These are phyloP conservation scores for Debaryomyces coudertii DNA, from an alignment of 1,139 yeast genomes.

Conservation along the genomic window DNA sequence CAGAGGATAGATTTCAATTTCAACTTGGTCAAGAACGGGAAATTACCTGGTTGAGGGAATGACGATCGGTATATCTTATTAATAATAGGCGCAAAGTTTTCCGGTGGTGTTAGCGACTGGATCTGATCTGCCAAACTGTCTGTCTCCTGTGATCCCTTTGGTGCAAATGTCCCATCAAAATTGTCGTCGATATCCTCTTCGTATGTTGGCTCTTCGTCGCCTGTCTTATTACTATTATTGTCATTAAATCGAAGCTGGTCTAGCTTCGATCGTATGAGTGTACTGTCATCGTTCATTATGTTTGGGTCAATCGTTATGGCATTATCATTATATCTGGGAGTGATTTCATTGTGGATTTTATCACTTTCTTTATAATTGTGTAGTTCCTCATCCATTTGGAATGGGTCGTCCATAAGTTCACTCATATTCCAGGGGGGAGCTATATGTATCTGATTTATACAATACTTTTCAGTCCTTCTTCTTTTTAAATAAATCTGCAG, in stretches of 20 bases:
- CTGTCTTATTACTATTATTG: constrained; percentile 20
- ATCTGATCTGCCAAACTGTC: constrained; percentile 8
- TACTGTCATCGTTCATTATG: constrained; percentile 24
- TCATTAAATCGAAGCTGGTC: constrained; percentile 32
- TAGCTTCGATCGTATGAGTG: constrained; percentile 39
- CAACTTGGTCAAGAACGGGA: constrained; percentile 64
- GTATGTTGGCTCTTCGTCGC: constrained; percentile 26
- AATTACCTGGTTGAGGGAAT: constrained; percentile 85
- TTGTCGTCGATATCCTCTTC: constrained; percentile 53
- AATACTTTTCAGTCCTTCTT: background rate
- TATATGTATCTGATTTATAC: background rate
- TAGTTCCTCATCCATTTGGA: constrained; percentile 52
- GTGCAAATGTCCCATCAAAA: constrained; percentile 33
- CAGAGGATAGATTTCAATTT: constrained; percentile 76
- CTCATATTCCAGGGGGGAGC: constrained; percentile 24
- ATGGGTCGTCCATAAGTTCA: constrained; percentile 45
- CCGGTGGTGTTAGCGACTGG: constrained; percentile 67
- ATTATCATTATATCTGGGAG: constrained; percentile 20
- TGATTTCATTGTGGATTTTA: constrained; percentile 14
- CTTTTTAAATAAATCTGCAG: no score
- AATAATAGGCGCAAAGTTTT: constrained; percentile 85
- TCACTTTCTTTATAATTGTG: background rate
- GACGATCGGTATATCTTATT: constrained; percentile 83
- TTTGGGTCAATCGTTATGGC: constrained; percentile 16
- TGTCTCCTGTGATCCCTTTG: constrained; percentile 25